These are phyloP conservation scores for Cynara cardunculus DNA, from an alignment of 129 eudicot species.

Conservation along the genomic window DNA sequence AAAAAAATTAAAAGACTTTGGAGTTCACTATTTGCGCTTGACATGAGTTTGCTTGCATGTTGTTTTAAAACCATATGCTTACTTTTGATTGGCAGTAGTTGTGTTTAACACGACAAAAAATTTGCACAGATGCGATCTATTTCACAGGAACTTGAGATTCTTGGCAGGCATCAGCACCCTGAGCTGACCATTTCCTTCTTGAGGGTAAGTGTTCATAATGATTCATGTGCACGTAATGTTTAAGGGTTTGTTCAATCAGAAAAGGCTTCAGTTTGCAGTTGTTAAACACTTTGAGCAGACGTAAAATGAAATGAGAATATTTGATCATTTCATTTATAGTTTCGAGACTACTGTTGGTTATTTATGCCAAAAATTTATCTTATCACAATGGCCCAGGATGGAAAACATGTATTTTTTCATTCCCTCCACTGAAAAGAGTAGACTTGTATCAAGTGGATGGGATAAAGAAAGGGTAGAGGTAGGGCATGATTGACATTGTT, in stretches of 20 bases:
- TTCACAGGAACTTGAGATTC: conserved; percentile 91
- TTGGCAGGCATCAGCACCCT: conserved; percentile 90
- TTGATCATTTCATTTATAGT: no score
- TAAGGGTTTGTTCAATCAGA: neutral
- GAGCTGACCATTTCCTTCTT: conserved; percentile 76
- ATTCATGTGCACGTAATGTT: neutral
- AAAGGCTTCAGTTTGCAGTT: neutral
- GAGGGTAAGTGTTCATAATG: conserved; percentile 43
- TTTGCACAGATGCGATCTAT: conserved; percentile 80
- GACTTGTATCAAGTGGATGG: no score
- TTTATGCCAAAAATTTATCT: no score
- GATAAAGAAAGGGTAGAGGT: no score
- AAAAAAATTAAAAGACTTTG: neutral
- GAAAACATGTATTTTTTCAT: no score
- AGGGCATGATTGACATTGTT: no score
- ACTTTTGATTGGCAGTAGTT: neutral
- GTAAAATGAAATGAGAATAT: neutral
- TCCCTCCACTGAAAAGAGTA: no score
- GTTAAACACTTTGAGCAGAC: neutral
- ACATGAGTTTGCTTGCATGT: neutral
- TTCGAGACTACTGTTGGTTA: no score
- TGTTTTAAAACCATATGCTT: neutral
- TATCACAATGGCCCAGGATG: no score
- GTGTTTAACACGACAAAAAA: conserved; percentile 17
- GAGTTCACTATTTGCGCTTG: neutral